Evolutionary conservation across 345 rosid species (phyloP).

Genomic region (Heritiera littoralis): DNA sequence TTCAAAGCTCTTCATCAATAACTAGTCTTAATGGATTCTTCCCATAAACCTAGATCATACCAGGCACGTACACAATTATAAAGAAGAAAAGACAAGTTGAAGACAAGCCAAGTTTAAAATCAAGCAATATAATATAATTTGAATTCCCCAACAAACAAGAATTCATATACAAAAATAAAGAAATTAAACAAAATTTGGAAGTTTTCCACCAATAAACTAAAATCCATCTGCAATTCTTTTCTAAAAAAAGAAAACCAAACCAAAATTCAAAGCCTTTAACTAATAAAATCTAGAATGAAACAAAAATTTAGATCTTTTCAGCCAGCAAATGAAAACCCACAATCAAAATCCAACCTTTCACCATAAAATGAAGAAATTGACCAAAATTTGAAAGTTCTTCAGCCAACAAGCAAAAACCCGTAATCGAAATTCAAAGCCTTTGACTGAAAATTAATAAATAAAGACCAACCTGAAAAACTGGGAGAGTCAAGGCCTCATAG

Average conservation of each 20-base stretch:
- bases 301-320: constrained; percentile 3
- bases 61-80: too few relatives aligned
- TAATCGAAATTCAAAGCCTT: neutral
- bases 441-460: neutral
- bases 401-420: neutral
- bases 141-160: neutral
- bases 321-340: neutral
- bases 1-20: neutral
- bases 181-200: neutral
- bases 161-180: neutral
- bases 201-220: neutral
- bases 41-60: neutral
- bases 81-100: neutral
- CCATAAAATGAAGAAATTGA: neutral
- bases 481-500: constrained; percentile 45
- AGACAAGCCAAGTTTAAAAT: neutral
- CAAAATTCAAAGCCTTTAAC: neutral
- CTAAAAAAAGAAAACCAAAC: neutral
- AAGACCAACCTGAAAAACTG: constrained; percentile 53
- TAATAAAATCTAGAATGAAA: neutral
- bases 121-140: neutral
- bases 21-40: neutral
- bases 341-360: neutral
- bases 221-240: neutral
- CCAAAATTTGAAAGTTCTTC: neutral